Evolutionary conservation across 2,329 filamentous ascomycete genomes (phyloP), one percentile per base, ranked within the genome.

Genomic region (Fusarium camptoceras): DNA sequence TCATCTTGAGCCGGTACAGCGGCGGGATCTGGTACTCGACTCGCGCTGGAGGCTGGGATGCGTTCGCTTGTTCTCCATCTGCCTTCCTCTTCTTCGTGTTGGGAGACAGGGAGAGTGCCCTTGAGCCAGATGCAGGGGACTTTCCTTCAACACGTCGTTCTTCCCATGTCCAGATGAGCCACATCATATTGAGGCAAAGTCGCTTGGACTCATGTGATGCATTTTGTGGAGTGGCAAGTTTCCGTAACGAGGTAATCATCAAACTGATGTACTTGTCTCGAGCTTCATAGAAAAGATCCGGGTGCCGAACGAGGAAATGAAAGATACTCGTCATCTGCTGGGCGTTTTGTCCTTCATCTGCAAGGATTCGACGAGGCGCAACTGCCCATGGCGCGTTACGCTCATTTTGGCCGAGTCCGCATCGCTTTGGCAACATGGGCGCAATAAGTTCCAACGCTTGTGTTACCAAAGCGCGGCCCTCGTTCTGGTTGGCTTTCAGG

Each of bases 291-390:
- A 99, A 99, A 7, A 99, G 84, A 75, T 96, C 91, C 0, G 94
- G 92, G 77, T 99, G 95, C 59, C 93, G 89, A 37, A 98, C 95
- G 34, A 99, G 85, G 81, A 99, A 99, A 76, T 98, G 92, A 83
- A 98, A 98, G 74, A 99, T 98, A 82, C 92, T 96, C 55, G 94
- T 97, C 82, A 98, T 92, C 81, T 98, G 96, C 79, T 97, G 94
- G 48, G 95, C 87, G 74, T 99, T 99, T 68, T 96, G 93, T 27
- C 93, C 94, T 79, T 99, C 96, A 78, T 99, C 97, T 6, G 94
- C 91, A 24, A 99, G 83, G 28, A 99, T 97, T 56, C 94, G 93
- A 43, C 95, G 89, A 30, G 96, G 94, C 70, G 94, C 93, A 69
- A 94, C 90, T 10, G 94, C 93, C 96, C 95, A 99, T 14, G 94